A percentile compares a stretch with the other conserved stretches of the same genome.
Conservation (phyloP, 2,329 filamentous ascomycete genomes). For the Colletotrichum tropicicola region DNA sequence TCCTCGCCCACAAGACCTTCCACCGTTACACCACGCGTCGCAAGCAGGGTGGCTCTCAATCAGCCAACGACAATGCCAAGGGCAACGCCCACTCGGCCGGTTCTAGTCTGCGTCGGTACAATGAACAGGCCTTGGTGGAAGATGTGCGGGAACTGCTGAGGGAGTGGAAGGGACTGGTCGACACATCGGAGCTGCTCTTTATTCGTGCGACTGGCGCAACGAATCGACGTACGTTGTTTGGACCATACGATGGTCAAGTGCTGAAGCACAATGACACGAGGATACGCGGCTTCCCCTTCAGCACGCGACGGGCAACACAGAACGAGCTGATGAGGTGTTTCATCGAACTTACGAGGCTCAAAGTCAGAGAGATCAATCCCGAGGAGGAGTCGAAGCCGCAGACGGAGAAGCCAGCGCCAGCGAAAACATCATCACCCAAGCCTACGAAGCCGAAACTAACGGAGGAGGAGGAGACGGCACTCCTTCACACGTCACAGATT, state of each 20-base stretch:
- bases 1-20: constrained; percentile 96
- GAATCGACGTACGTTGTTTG: constrained; percentile 88
- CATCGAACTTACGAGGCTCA: constrained; percentile 90
- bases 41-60: constrained; percentile 96
- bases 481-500: constrained; percentile 88
- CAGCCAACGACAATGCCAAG: constrained; percentile 92
- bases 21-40: constrained; percentile 95
- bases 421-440: constrained; percentile 48
- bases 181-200: constrained; percentile 86
- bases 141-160: constrained; percentile 84
- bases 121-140: constrained; percentile 88
- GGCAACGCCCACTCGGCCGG: constrained; percentile 94
- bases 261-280: constrained; percentile 81
- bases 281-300: constrained; percentile 91
- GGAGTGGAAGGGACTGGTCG: constrained; percentile 88
- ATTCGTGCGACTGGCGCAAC: constrained; percentile 88
- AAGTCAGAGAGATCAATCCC: constrained; percentile 82
- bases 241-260: constrained; percentile 89
- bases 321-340: constrained; percentile 95
- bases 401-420: constrained; percentile 42
- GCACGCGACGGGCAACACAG: constrained; percentile 89
- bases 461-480: constrained; percentile 84
- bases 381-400: constrained; percentile 59
- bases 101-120: constrained; percentile 88
- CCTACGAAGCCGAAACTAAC: constrained; percentile 71